Conservation (phyloP, 352 stramenopile genomes). For the Phytopythium oedochilum region DNA sequence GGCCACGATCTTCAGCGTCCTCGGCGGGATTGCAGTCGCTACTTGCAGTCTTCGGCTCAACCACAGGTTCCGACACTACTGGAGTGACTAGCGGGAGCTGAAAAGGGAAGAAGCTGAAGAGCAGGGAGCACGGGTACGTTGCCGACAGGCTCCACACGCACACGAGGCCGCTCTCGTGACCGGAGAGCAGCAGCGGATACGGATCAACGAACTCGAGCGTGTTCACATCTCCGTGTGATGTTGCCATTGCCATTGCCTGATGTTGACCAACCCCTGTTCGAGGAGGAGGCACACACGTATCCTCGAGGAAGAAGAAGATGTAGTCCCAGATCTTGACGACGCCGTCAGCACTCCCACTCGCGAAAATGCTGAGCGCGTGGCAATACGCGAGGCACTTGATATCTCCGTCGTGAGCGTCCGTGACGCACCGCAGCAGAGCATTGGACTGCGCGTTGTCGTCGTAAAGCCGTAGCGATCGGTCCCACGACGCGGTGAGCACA, state of each 20-base stretch:
- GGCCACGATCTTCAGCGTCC: too few relatives aligned
- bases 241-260: neutral
- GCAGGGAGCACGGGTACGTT: conserved; percentile 30
- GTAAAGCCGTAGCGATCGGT: conserved; percentile 66
- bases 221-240: conserved; percentile 47
- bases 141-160: conserved; percentile 57
- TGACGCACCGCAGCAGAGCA: conserved; percentile 55
- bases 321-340: conserved; percentile 85
- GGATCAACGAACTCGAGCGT: conserved; percentile 69
- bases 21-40: neutral
- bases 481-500: conserved; percentile 72
- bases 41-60: neutral
- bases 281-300: conserved; percentile 26
- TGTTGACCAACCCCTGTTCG: conserved; percentile 7
- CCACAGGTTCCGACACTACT: neutral
- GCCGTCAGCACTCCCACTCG: conserved; percentile 52
- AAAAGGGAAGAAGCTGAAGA: conserved; percentile 39
- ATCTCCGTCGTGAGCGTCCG: conserved; percentile 64
- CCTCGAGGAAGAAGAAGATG: conserved; percentile 77
- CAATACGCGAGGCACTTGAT: conserved; percentile 80
- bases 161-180: conserved; percentile 64
- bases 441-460: conserved; percentile 61
- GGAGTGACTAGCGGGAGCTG: conserved; percentile 8
- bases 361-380: conserved; percentile 61
- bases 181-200: conserved; percentile 62